Conservation (phyloP, 768 basidiomycete species). For the Suillus lakei region DNA sequence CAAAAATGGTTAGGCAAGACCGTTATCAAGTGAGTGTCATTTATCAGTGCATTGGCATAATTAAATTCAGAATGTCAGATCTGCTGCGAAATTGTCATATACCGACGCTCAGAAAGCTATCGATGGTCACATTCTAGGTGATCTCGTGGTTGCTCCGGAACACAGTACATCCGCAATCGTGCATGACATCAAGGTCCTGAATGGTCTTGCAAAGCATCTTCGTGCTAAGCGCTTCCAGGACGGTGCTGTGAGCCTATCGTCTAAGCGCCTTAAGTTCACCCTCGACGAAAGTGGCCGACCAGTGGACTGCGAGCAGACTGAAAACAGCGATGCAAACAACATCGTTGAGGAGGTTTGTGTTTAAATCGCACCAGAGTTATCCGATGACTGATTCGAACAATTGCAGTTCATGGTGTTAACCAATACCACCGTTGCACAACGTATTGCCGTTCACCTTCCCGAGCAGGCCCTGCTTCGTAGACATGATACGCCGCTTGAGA, state of each 20-base stretch:
- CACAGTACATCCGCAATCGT: conserved; percentile 67
- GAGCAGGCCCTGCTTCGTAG: conserved; percentile 97
- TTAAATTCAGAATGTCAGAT: conserved; percentile 50
- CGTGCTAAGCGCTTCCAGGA: conserved; percentile 74
- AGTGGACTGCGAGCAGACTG: conserved; percentile 71
- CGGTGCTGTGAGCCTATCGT: conserved; percentile 77
- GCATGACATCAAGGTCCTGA: conserved; percentile 73
- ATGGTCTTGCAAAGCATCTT: conserved; percentile 73
- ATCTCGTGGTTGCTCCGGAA: conserved; percentile 56
- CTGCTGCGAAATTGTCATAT: conserved; percentile 87
- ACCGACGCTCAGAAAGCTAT: conserved; percentile 81
- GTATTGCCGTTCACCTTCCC: conserved; percentile 91
- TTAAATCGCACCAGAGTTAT: conserved; percentile 2
- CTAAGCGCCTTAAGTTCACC: conserved; percentile 72
- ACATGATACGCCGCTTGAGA: conserved; percentile 91
- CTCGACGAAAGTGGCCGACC: conserved; percentile 84
- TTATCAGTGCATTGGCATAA: background rate
- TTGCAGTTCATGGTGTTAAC: conserved; percentile 90
- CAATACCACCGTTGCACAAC: conserved; percentile 89
- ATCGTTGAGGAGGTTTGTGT: conserved; percentile 85
- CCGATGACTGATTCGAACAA: conserved; percentile 9
- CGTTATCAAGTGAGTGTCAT: conserved; percentile 72
- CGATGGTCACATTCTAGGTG: conserved; percentile 66
- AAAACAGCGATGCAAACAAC: conserved; percentile 72
- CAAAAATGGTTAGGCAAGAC: conserved; percentile 95